Percentiles rank a stretch among this genome's conserved stretches.
Conservation (phyloP, 768 basidiomycete species). For the Arthromyces matolae region DNA sequence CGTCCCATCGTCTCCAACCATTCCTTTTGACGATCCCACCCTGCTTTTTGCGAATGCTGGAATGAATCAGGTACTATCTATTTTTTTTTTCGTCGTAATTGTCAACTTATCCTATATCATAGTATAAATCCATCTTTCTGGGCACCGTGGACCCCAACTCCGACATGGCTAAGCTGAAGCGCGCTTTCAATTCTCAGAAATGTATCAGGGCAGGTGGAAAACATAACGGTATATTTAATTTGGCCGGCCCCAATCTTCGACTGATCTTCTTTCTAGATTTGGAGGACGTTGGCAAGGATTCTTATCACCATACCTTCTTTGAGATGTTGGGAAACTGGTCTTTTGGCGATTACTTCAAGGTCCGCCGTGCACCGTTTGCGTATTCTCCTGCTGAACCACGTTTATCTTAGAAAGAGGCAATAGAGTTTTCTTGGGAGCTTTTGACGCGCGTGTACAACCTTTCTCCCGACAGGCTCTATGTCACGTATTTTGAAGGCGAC, state of each 20-base stretch:
- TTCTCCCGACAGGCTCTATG: slow-evolving; percentile 88
- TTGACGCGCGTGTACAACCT: slow-evolving; percentile 87
- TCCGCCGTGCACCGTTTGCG: slow-evolving; percentile 4
- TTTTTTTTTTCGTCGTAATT: neutral
- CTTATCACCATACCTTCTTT: slow-evolving; percentile 97
- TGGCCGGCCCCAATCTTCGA: neutral
- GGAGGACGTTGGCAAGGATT: slow-evolving; percentile 98
- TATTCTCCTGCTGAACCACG: slow-evolving; percentile 6
- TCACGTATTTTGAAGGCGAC: slow-evolving; percentile 98
- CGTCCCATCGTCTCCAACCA: slow-evolving; percentile 86
- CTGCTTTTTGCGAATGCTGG: slow-evolving; percentile 98
- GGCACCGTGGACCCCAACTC: slow-evolving; percentile 96
- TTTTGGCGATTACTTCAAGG: slow-evolving; percentile 99
- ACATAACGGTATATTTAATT: slow-evolving; percentile 71
- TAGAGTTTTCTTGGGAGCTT: slow-evolving; percentile 91
- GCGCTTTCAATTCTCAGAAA: slow-evolving; percentile 96
- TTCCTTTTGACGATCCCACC: slow-evolving; percentile 97
- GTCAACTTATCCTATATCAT: neutral
- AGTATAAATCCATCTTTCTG: slow-evolving; percentile 98
- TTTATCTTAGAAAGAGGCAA: slow-evolving; percentile 77
- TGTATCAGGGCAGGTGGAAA: slow-evolving; percentile 99
- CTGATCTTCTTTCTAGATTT: slow-evolving; percentile 58
- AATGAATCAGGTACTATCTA: slow-evolving; percentile 76
- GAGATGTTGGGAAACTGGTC: slow-evolving; percentile 99
- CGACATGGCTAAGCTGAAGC: slow-evolving; percentile 83